These are phyloP conservation scores for Cadophora sp. DNA, from an alignment of 2,329 filamentous ascomycete species.

Conservation along the genomic window DNA sequence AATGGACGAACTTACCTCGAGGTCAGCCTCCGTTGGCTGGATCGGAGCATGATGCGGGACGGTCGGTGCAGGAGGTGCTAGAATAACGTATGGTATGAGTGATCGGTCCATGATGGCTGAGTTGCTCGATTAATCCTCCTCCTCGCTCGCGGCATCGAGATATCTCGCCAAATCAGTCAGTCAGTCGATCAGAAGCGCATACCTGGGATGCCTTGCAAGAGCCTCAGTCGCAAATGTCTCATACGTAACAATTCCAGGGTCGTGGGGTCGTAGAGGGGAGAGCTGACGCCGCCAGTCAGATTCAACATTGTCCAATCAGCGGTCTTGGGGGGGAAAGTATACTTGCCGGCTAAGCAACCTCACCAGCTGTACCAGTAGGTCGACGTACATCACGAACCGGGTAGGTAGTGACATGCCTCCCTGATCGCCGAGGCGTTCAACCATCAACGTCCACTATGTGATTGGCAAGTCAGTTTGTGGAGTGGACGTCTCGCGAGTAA, in stretches of 20 bases:
- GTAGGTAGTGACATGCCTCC: constrained; percentile 57
- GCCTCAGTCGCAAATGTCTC: constrained; percentile 59
- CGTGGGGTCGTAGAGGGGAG: constrained; percentile 62
- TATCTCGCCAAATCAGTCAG: neutral
- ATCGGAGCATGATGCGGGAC: constrained; percentile 33
- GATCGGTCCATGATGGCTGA: constrained; percentile 30
- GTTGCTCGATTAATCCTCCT: constrained; percentile 4
- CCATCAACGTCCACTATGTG: constrained; percentile 64
- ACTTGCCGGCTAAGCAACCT: constrained; percentile 59
- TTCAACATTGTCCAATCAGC: constrained; percentile 31
- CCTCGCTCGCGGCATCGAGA: constrained; percentile 8
- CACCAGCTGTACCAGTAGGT: constrained; percentile 57
- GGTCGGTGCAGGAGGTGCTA: constrained; percentile 36
- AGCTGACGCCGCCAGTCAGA: constrained; percentile 45
- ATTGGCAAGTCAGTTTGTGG: neutral
- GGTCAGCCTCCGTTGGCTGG: constrained; percentile 32
- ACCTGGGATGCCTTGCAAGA: constrained; percentile 57
- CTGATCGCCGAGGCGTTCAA: constrained; percentile 60
- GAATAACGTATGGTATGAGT: constrained; percentile 33
- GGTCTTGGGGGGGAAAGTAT: constrained; percentile 15
- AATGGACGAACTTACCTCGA: constrained; percentile 38
- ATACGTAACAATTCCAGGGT: constrained; percentile 56
- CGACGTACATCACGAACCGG: constrained; percentile 62
- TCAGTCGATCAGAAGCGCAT: constrained; percentile 29
- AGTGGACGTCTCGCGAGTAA: neutral